A percentile compares a stretch with the other conserved stretches of the same genome.
Evolutionary conservation across 495 filamentous ascomycete species (phyloP).

Genomic region (Aspergillus indologenus): DNA sequence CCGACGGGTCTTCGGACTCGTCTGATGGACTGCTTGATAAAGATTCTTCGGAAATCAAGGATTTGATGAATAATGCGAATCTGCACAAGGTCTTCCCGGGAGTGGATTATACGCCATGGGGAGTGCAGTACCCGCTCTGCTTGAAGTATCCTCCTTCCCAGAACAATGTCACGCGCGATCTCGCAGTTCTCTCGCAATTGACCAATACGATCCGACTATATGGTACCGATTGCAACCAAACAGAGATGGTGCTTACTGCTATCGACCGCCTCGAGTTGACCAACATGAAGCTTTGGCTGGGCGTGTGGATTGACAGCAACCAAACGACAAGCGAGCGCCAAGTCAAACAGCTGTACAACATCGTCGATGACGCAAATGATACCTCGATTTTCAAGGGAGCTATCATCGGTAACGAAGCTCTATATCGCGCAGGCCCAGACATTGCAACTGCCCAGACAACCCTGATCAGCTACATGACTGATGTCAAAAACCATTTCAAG

Average conservation of each 20-base stretch:
- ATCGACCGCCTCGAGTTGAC: slow-evolving; percentile 70
- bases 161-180: slow-evolving; percentile 89
- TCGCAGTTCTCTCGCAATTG: slow-evolving; percentile 87
- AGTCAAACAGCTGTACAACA: slow-evolving; percentile 72
- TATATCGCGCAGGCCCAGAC: slow-evolving; percentile 60
- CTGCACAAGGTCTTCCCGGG: slow-evolving; percentile 94
- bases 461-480: slow-evolving; percentile 62
- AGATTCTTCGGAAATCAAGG: slow-evolving; percentile 76
- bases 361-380: slow-evolving; percentile 66
- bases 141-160: slow-evolving; percentile 73
- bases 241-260: slow-evolving; percentile 86
- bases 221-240: slow-evolving; percentile 97
- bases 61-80: slow-evolving; percentile 70
- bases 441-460: slow-evolving; percentile 58
- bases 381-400: slow-evolving; percentile 72
- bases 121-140: slow-evolving; percentile 87
- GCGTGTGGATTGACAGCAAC: slow-evolving; percentile 90
- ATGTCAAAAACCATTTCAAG: slow-evolving; percentile 71
- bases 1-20: slow-evolving; percentile 44
- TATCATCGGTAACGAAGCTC: slow-evolving; percentile 92
- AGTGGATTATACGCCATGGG: slow-evolving; percentile 94
- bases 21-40: slow-evolving; percentile 66
- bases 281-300: slow-evolving; percentile 89
- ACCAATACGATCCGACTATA: slow-evolving; percentile 89
- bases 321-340: slow-evolving; percentile 79